Percentiles rank a stretch among this genome's conserved stretches.
These are phyloP conservation scores for Leccinum pachyderme DNA, from an alignment of 1,284 basidiomycete genomes.

Conservation along the genomic window DNA sequence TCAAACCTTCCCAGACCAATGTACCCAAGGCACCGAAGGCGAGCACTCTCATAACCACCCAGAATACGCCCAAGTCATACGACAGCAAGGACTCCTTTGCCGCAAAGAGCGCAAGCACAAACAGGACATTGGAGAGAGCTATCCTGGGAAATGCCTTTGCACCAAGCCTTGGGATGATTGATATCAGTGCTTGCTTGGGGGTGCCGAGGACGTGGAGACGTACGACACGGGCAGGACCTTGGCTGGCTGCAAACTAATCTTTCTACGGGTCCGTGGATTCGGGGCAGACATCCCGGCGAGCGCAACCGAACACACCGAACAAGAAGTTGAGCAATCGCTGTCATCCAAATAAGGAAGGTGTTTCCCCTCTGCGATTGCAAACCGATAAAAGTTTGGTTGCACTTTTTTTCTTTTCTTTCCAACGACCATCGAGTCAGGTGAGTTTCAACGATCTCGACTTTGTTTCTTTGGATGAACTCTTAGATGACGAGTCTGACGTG, in stretches of 20 bases:
- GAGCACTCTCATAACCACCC: conserved; percentile 68
- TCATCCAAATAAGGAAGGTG: conserved; percentile 18
- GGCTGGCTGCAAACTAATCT: conserved; percentile 57
- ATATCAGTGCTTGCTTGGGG: background rate
- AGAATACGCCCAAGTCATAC: conserved; percentile 66
- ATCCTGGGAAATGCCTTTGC: conserved; percentile 53
- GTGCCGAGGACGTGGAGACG: conserved; percentile 21
- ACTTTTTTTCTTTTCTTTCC: background rate
- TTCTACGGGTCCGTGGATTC: conserved; percentile 67
- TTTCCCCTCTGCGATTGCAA: conserved; percentile 17
- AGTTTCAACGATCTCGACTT: conserved; percentile 18
- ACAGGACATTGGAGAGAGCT: conserved; percentile 56
- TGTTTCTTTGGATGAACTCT: conserved; percentile 53
- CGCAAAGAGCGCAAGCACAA: conserved; percentile 59
- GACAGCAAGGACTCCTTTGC: conserved; percentile 64
- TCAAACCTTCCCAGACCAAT: conserved; percentile 54
- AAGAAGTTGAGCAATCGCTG: background rate
- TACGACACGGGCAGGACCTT: conserved; percentile 57
- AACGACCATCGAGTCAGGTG: conserved; percentile 23
- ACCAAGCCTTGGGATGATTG: conserved; percentile 40
- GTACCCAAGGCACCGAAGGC: conserved; percentile 62
- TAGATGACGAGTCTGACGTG: conserved; percentile 90
- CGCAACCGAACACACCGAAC: conserved; percentile 6
- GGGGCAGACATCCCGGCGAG: conserved; percentile 52
- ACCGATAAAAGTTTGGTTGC: conserved; percentile 5